Evolutionary conservation across 305 asterid genomes (phyloP), one percentile per base, ranked within the genome.

Genomic region (Salvia sclarea): DNA sequence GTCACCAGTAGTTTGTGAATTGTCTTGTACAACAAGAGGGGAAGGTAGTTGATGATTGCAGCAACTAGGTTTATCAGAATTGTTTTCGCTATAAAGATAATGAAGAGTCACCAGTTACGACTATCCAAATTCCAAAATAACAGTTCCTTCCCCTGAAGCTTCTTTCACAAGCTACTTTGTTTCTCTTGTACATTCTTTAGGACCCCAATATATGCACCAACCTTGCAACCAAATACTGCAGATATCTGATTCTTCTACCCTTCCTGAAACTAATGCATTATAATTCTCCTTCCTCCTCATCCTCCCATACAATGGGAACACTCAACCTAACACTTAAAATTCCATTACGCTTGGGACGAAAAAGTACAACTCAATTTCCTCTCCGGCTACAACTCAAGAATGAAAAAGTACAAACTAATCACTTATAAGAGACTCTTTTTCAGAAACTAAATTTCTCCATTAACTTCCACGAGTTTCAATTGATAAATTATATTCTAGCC

Each of bases 211-310:
- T 21, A 12, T 20, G 25, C 33, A 17, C 16, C 49, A 16, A 47
- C 6, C 12, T 47, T 16, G 28, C 11, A n/a, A n/a, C 70, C 61
- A 65, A 20, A 52, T 50, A 21, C 62, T 50, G 47, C 61, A 12
- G 17, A 66, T 53, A 54, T 52, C 31, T 40, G 14, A 25, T 52
- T 68, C 56, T 14, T 67, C 41, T 45, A 3, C 31, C 8, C 37
- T 64, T n/a, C 10, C 17, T 2, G 8, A 67, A 54, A 16, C 20
- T 12, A 68, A 56, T 18, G 33, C 44, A 56, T 43, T 56, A 30
- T 54, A 5, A 38, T 54, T 40, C 45, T 55, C 1, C 16, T 68
- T 24, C n/a, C 41, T 9, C 20, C 12, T 66, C n/a, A 14, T 40
- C 43, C 31, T 54, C 72, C 45, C 54, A 17, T 4, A 31, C 17